These are phyloP conservation scores for Globisporangium middletonii DNA, from an alignment of 352 stramenopile species.

Conservation along the genomic window DNA sequence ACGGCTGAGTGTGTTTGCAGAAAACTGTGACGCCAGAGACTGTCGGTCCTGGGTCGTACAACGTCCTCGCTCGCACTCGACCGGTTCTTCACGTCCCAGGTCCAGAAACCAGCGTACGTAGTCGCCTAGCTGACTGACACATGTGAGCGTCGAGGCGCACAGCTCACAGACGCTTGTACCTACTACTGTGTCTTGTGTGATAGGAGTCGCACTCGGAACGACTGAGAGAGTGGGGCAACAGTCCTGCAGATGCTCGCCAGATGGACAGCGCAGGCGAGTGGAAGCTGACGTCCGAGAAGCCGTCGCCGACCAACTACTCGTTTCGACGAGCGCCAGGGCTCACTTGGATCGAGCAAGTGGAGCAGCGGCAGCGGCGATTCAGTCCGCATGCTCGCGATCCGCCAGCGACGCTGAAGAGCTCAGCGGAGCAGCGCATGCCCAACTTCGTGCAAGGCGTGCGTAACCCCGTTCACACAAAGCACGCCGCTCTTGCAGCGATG, in stretches of 20 bases:
- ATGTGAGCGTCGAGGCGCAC: not conserved
- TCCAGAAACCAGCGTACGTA: slow-evolving; percentile 3
- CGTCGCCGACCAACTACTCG: slow-evolving; percentile 40
- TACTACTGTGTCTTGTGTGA: slow-evolving; percentile 1
- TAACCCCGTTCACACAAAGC: slow-evolving; percentile 31
- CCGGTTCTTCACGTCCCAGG: slow-evolving; percentile 4
- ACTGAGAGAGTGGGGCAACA: slow-evolving; percentile 38
- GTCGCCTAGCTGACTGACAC: not conserved
- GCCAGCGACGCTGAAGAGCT: not conserved
- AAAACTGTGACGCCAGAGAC: slow-evolving; percentile 32
- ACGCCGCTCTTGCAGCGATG: slow-evolving; percentile 2
- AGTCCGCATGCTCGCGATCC: slow-evolving; percentile 26
- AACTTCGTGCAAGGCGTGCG: slow-evolving; percentile 42
- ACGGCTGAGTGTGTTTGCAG: slow-evolving; percentile 16
- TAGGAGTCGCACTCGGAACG: slow-evolving; percentile 24
- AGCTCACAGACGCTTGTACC: not conserved
- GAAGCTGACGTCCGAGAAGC: slow-evolving; percentile 65
- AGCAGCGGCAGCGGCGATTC: slow-evolving; percentile 36
- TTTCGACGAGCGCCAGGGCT: slow-evolving; percentile 41
- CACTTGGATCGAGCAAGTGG: slow-evolving; percentile 73
- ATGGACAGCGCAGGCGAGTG: slow-evolving; percentile 56
- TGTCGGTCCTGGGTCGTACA: slow-evolving; percentile 59
- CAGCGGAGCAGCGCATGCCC: slow-evolving; percentile 34
- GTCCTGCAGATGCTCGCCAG: slow-evolving; percentile 23
- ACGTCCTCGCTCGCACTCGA: slow-evolving; percentile 18